Percentiles rank a stretch among this genome's conserved stretches.
Evolutionary conservation across 2,329 filamentous ascomycete genomes (phyloP).

Genomic region (Triangularia verruculosa): DNA sequence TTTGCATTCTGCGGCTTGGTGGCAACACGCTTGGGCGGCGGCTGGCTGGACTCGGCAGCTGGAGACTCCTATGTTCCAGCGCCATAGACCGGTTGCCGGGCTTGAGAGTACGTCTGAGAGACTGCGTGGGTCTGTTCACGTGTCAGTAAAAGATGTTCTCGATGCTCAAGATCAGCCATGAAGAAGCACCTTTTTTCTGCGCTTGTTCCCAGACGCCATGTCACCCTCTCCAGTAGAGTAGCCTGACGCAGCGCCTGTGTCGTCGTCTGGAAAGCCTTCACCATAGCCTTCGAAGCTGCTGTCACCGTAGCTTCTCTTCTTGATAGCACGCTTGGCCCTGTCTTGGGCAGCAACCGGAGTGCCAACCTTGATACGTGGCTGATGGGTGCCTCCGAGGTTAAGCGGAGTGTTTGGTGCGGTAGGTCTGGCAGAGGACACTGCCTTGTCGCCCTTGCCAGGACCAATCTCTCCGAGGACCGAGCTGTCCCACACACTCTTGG

Average conservation of each 20-base stretch:
- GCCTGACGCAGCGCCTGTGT: slow-evolving; percentile 53
- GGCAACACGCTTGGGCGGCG: neutral
- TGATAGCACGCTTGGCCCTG: slow-evolving; percentile 62
- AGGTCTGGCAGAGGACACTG: slow-evolving; percentile 42
- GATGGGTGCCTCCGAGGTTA: slow-evolving; percentile 29
- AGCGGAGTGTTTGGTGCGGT: slow-evolving; percentile 54
- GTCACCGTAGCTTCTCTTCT: slow-evolving; percentile 75
- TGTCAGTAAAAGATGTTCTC: slow-evolving; percentile 39
- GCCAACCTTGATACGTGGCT: slow-evolving; percentile 38
- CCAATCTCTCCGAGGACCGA: slow-evolving; percentile 57
- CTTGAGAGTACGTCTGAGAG: slow-evolving; percentile 39
- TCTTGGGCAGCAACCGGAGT: slow-evolving; percentile 44
- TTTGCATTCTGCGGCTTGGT: slow-evolving; percentile 11
- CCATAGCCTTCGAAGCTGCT: slow-evolving; percentile 72
- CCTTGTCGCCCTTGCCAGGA: slow-evolving; percentile 40
- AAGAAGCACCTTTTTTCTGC: slow-evolving; percentile 61
- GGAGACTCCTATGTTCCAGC: slow-evolving; percentile 48
- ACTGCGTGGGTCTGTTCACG: slow-evolving; percentile 45
- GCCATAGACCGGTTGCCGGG: slow-evolving; percentile 54
- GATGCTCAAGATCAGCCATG: slow-evolving; percentile 27
- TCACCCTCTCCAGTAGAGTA: slow-evolving; percentile 72
- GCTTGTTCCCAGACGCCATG: slow-evolving; percentile 51
- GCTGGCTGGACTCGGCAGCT: slow-evolving; percentile 1
- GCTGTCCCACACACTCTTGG: slow-evolving; percentile 54
- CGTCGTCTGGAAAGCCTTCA: slow-evolving; percentile 69